Base-by-base conservation (phyloP, 2,329 filamentous ascomycete genomes). In the Stagonosporopsis tanaceti region DNA sequence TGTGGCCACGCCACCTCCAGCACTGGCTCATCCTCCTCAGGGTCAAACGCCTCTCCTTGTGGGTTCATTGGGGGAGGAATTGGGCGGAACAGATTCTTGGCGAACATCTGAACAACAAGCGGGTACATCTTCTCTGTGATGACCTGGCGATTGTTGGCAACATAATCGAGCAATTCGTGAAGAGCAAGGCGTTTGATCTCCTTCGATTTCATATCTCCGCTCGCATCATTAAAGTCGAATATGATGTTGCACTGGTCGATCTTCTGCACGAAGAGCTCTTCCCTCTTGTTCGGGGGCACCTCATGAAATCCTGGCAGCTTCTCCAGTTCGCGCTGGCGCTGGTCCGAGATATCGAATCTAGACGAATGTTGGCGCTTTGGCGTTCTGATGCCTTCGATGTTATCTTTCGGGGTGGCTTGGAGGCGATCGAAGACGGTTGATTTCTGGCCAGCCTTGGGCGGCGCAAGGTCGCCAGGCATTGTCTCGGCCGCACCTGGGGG, bases 191-290 rank as follows among this genome's bases (percentile, higher is more conserved):
- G 87, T 83, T 99, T 99, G 84, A 99, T 98, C 80, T 99, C 95
- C 82, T 99, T 99, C 45, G 94, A 97, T 79, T 99, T 99, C 93
- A 99, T 98, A 76, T 99, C 95, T 66, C 90, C 93, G 65, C 92
- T 96, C 46, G 94, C 92, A 78, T 99, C 95, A 76, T 98, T 99
- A 81, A 99, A 99, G 80, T 99, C 95, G 75, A 99, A 99, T 71
- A 99, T 99, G 81, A 99, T 96, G 76, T 99, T 99, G 83, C 95
- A 99, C 77, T 99, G 95, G 72, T 98, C 95, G 68, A 99, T 95
- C 84, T 99, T 99, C 76, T 98, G 93, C 93, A 99, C 97, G 80
- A 99, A 99, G 17, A 99, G 86, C 69, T 98, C 94, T 79, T 97
- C 93, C 61, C 95, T 88, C 62, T 94, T 88, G 75, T 96, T 96